Evolutionary conservation across 2,329 filamentous ascomycete species (phyloP).

Genomic region (Epicoccum nigrum): DNA sequence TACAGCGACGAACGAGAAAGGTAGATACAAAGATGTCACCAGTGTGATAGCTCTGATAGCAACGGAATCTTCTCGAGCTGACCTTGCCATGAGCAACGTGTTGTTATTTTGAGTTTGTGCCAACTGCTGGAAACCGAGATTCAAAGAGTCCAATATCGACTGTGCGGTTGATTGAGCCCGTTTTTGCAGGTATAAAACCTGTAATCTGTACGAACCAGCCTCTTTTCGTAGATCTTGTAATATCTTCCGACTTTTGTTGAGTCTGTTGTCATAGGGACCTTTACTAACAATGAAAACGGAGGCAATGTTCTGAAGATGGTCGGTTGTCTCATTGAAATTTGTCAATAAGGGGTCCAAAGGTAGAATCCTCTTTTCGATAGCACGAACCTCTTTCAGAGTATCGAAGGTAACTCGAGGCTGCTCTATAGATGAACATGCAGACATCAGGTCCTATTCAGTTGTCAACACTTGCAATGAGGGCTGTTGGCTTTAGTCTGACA

Average conservation of each 20-base stretch:
- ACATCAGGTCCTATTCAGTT: background rate
- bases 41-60: conserved; percentile 9
- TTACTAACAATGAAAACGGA: no score
- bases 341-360: background rate
- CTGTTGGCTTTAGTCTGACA: background rate
- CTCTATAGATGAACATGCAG: background rate
- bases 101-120: conserved; percentile 6
- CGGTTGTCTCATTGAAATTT: background rate
- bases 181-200: background rate
- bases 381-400: conserved; percentile 7
- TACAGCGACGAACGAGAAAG: conserved; percentile 15
- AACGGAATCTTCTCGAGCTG: conserved; percentile 9
- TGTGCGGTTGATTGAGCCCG: conserved; percentile 2
- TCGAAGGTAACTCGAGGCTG: conserved; percentile 1
- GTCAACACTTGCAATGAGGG: background rate
- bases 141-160: conserved; percentile 4
- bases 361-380: background rate
- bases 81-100: background rate
- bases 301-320: background rate
- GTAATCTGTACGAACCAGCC: background rate
- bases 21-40: conserved; percentile 9
- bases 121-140: conserved; percentile 4
- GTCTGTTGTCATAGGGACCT: background rate
- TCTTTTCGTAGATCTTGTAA: background rate
- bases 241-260: background rate